These are phyloP conservation scores for Brettanomyces bruxellensis DNA, from an alignment of 805 yeast species.

Conservation along the genomic window DNA sequence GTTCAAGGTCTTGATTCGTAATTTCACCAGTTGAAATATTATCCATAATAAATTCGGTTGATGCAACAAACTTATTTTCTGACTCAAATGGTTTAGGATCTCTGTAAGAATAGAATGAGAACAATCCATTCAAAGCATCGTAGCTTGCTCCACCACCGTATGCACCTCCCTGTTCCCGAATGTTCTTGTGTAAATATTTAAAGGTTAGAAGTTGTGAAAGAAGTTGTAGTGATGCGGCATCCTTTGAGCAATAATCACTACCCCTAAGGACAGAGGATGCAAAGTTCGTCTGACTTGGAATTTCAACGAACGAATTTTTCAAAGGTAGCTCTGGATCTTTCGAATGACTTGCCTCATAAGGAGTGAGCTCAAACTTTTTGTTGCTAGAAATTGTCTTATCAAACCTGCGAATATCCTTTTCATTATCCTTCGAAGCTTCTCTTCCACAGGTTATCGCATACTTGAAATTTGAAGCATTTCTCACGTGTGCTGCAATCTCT, in stretches of 20 bases:
- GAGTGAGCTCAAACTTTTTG: slow-evolving; percentile 4
- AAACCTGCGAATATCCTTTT: slow-evolving; percentile 27
- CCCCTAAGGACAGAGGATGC: slow-evolving; percentile 63
- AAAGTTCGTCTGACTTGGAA: slow-evolving; percentile 87
- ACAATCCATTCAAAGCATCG: slow-evolving; percentile 71
- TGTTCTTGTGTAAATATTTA: slow-evolving; percentile 77
- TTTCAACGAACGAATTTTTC: slow-evolving; percentile 41
- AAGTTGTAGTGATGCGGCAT: slow-evolving; percentile 81
- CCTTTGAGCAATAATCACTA: slow-evolving; percentile 54
- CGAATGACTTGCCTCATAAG: slow-evolving; percentile 7
- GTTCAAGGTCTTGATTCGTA: slow-evolving; percentile 59
- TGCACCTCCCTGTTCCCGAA: slow-evolving; percentile 95
- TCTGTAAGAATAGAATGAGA: slow-evolving; percentile 82
- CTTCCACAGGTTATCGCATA: slow-evolving; percentile 54
- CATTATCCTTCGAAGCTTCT: slow-evolving; percentile 28
- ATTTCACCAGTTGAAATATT: slow-evolving; percentile 16
- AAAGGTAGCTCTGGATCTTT: neutral
- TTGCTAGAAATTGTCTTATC: slow-evolving; percentile 7
- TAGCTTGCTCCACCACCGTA: slow-evolving; percentile 93
- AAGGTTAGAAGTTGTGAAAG: slow-evolving; percentile 74
- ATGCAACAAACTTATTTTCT: slow-evolving; percentile 43
- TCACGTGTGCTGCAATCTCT: slow-evolving; percentile 37
- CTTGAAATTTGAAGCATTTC: slow-evolving; percentile 34
- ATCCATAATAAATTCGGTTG: slow-evolving; percentile 37
- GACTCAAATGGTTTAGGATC: slow-evolving; percentile 84